Base-by-base conservation (phyloP, 768 basidiomycete species). In the Hericium rajendrae region DNA sequence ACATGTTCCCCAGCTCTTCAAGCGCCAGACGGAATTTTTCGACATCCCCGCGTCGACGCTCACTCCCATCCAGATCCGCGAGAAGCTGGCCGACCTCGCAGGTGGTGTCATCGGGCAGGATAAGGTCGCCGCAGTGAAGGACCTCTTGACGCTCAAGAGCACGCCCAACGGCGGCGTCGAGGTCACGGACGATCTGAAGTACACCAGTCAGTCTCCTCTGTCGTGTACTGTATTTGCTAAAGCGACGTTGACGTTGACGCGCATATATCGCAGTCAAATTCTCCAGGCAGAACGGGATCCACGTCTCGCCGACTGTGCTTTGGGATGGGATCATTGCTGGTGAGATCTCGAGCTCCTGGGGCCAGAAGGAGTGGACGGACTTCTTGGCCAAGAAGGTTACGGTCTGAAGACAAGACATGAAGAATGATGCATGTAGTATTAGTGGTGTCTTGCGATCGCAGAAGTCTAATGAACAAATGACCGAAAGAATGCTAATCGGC, bases 241-340 rank as follows among this genome's bases (percentile, higher is more conserved):
- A 18, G 40, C n/a, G n/a, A n/a, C n/a, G n/a, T n/a, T 12, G 5
- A 4, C 12, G 22, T 38, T 6, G n/a, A 51, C 39, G 48, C 39
- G 48, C 39, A 26, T 46, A 43, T 38, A 15, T 28, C 59, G 32
- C 64, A 94, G 91, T 97, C 76, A 97, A 94, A 71, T 86, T 86
- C 68, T 82, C 88, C 15, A 77, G 94, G 60, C 94, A 97, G 73
- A 97, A 97, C 60, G 78, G 89, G 2, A 83, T 97, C 41, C 94
- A 97, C 62, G 91, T 95, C 50, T 94, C 92, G 1, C 91, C 93
- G 4, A 88, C 91, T 41, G 80, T 77, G 2, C 72, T 90, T 2
- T 88, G 83, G 82, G 86, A 93, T 62, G 88, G 91, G 52, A 74
- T 86, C 56, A 66, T 90, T 54, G 85, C 82, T 11, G 78, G 74